Evolutionary conservation across 768 basidiomycete species (phyloP), one percentile per base, ranked within the genome.

Genomic region (Tylopilus intermedius): DNA sequence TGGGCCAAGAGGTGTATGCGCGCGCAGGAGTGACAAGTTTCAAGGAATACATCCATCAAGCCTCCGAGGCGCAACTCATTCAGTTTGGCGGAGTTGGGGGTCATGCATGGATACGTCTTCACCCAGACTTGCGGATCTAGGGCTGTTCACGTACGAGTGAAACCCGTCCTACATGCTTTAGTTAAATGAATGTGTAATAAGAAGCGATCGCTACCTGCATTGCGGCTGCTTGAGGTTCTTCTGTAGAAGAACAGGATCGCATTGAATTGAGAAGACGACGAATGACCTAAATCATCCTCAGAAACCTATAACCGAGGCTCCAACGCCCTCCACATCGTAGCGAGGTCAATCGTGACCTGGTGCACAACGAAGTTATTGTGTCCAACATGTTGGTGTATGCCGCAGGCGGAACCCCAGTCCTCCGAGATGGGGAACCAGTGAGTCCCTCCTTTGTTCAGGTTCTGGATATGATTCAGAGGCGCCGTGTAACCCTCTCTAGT

Each of bases 21-120:
- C 61, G 61, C 32, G 77, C 74, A 9, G 74, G 76, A 1, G 74
- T 72, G 5, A 27, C 68, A 6, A 71, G 61, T 24, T 78, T 80
- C 55, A 64, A 64, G 15, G 70, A 75, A 39, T 81, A 80, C 55
- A 47, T 68, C 11, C 57, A 54, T 8, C 54, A 71, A 49, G 79
- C 79, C 11, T 64, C 67, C 37, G 62, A 71, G 51, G 64, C 57
- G 13, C 71, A 68, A 22, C 65, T 80, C 29, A 57, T 79, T 48
- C 67, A 70, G 39, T 65, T 71, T 13, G 79, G 79, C 27, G 77
- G 75, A 4, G 41, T 38, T 40, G 71, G 66, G 26, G 68, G 68
- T 4, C 35, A 51, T 13, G 72, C 70, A 8, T 78, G 78, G 78
- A 59, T 67, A 57, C 8, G 56, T 43, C 60, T 67, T 47, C 64